Evolutionary conservation across 2,329 filamentous ascomycete genomes (phyloP).

Genomic region (Epichloe scottii): DNA sequence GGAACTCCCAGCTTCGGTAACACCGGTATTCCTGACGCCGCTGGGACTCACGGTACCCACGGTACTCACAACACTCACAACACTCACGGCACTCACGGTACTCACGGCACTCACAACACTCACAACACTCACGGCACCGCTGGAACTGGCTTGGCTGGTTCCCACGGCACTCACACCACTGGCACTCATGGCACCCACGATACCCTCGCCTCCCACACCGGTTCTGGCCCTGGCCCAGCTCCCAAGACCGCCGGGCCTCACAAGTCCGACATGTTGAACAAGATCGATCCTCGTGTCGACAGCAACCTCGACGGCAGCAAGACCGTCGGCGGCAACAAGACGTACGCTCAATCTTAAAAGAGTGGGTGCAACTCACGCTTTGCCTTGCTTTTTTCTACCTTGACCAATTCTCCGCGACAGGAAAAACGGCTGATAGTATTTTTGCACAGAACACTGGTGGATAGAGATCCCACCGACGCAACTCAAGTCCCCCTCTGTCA

Average conservation of each 20-base stretch:
- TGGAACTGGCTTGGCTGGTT: conserved; percentile 9
- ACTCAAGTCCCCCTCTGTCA: conserved; percentile 45
- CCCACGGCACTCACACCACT: background rate
- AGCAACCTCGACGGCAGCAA: conserved; percentile 40
- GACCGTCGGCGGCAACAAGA: conserved; percentile 42
- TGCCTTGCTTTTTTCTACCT: too few species aligned
- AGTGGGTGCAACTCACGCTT: conserved; percentile 12
- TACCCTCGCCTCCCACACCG: background rate
- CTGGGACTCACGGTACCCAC: conserved; percentile 35
- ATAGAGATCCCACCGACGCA: conserved; percentile 40
- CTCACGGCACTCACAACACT: conserved; percentile 15
- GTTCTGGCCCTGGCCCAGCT: conserved; percentile 18
- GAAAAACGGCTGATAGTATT: background rate
- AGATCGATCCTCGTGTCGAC: conserved; percentile 43
- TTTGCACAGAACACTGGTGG: background rate
- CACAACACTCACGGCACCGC: background rate
- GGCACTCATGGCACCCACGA: conserved; percentile 3
- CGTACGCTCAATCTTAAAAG: conserved; percentile 24
- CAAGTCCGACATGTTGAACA: conserved; percentile 40
- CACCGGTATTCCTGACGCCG: background rate
- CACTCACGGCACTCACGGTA: conserved; percentile 20
- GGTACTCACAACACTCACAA: conserved; percentile 9
- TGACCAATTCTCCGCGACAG: background rate
- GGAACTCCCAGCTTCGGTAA: background rate
- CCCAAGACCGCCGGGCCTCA: conserved; percentile 29